phyloP scores from a whole-genome alignment of 2,329 filamentous ascomycete genomes.

The Nectriaceae sp. region DNA sequence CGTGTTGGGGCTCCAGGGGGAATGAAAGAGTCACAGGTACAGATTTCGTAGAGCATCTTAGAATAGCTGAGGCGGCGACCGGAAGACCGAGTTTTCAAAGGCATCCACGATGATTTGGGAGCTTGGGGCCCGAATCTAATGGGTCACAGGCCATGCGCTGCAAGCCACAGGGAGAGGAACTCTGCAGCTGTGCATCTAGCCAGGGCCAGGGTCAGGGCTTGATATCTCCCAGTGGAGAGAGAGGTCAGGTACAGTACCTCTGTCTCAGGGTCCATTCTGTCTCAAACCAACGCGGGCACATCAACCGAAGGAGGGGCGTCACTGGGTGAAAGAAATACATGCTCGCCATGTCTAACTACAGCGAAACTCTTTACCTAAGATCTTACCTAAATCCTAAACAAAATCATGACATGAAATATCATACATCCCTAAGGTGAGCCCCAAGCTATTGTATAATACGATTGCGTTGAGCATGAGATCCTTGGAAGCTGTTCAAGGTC shows the following conservation, averaged over 20 bases:
- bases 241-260: too few species aligned
- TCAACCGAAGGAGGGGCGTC: too few species aligned
- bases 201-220: background rate
- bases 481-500: too few species aligned
- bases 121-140: background rate
- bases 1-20: constrained; percentile 8
- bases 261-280: too few species aligned
- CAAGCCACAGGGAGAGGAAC: background rate
- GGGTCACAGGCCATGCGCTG: background rate
- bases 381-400: too few species aligned
- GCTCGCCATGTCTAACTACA: too few species aligned
- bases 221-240: background rate
- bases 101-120: constrained; percentile 17
- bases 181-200: background rate
- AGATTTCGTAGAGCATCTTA: constrained; percentile 11
- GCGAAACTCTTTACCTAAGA: too few species aligned
- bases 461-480: too few species aligned
- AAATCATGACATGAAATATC: too few species aligned
- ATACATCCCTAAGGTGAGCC: too few species aligned
- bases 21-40: constrained; percentile 9
- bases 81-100: constrained; percentile 10
- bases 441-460: too few species aligned
- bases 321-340: too few species aligned
- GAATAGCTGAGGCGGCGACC: constrained; percentile 16
- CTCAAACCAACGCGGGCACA: background rate